These are phyloP conservation scores for Naematelia encephala DNA, from an alignment of 768 basidiomycete species.

Conservation along the genomic window DNA sequence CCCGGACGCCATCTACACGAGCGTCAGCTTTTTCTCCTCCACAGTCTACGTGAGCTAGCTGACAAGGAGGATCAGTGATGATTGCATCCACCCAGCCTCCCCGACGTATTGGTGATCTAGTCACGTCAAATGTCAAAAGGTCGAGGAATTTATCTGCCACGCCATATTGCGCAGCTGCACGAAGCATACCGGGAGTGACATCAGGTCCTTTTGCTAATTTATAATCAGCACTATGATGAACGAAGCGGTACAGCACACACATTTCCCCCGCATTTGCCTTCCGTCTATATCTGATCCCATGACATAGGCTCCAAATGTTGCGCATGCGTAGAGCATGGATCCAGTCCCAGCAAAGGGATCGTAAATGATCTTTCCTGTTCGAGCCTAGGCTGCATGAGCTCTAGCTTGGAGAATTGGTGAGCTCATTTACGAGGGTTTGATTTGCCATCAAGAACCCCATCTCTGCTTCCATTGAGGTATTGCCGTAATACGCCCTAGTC, in stretches of 20 bases:
- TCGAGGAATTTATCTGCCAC: slow-evolving; percentile 71
- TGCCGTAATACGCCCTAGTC: slow-evolving; percentile 84
- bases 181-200: slow-evolving; percentile 64
- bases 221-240: neutral
- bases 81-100: slow-evolving; percentile 92
- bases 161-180: slow-evolving; percentile 81
- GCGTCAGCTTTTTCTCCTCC: slow-evolving; percentile 1
- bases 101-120: slow-evolving; percentile 78
- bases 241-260: slow-evolving; percentile 51
- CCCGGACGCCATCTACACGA: slow-evolving; percentile 74
- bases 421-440: slow-evolving; percentile 70
- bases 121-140: slow-evolving; percentile 89
- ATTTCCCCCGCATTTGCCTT: slow-evolving; percentile 91
- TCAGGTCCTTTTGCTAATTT: slow-evolving; percentile 26
- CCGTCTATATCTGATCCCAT: slow-evolving; percentile 97
- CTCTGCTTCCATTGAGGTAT: slow-evolving; percentile 97
- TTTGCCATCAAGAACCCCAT: slow-evolving; percentile 95
- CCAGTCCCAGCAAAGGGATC: slow-evolving; percentile 96
- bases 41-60: slow-evolving; percentile 46
- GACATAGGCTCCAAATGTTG: slow-evolving; percentile 80
- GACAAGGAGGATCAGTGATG: slow-evolving; percentile 90
- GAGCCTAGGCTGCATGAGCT: slow-evolving; percentile 59
- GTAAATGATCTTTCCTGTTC: slow-evolving; percentile 82
- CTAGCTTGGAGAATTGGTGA: neutral
- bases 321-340: slow-evolving; percentile 59